Evolutionary conservation across 2,329 filamentous ascomycete genomes (phyloP), one percentile per base, ranked within the genome.

Genomic region (Coleophoma cylindrospora): DNA sequence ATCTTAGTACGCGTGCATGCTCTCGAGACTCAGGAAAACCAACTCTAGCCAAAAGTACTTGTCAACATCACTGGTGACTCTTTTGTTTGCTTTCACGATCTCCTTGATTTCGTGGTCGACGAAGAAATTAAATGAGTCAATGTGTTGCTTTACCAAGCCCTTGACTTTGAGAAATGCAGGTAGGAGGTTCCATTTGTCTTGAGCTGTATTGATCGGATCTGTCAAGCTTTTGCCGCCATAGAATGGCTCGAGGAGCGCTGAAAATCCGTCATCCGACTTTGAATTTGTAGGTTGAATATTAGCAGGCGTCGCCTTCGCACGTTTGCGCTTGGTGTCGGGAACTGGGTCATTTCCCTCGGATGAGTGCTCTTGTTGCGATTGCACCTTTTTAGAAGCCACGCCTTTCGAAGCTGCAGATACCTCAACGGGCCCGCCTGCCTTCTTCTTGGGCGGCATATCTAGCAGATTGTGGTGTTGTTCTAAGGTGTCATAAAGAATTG

Each of bases 161-260:
- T 99, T 99, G 62, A 96, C 91, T 70, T 96, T 96, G 52, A 99
- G 74, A 68, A 99, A 99, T n/a, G 94, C 94, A 0, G 94, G 95
- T 27, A 99, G 73, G 40, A 99, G 77, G 67, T 97, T 96, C 82
- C 92, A 96, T 76, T 99, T 99, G 74, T 99, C 94, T 63, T 71
- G 73, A 27, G 82, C 83, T 1, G 84, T 87, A 53, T 85, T 76
- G 61, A 88, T 87, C 3, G 83, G 83, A 63, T 87, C 84, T 0
- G 81, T 85, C 50, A 87, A 67, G 45, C 75, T 75, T 65, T 87
- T 87, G 53, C 76, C 81, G 61, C 83, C 82, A 67, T 88, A 87
- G 64, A 87, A 87, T 0, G 84, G 84, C 62, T 86, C 76, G 22
- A 87, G 74, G 22, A 87, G 72, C 36, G 81, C 80, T 61, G 85